These are phyloP conservation scores for Colletotrichum echinochloae DNA, from an alignment of 2,329 filamentous ascomycete genomes.

Conservation along the genomic window DNA sequence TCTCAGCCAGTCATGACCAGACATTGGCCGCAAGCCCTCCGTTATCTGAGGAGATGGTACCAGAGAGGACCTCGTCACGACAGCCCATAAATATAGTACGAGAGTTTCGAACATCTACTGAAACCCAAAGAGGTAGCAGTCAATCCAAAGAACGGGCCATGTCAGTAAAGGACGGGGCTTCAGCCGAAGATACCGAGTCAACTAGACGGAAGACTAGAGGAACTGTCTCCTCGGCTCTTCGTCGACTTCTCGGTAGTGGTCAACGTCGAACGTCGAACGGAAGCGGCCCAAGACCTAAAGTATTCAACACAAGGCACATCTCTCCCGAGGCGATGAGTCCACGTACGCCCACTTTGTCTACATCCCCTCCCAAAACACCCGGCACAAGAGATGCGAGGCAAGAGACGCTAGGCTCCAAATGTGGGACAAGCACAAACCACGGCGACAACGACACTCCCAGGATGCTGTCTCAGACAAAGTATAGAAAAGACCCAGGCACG, in stretches of 20 bases:
- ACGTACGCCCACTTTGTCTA: neutral
- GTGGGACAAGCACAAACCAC: neutral
- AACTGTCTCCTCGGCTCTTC: constrained; percentile 17
- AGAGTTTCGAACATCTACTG: neutral
- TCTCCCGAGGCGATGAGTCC: neutral
- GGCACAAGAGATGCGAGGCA: neutral
- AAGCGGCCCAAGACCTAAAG: neutral
- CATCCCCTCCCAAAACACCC: neutral
- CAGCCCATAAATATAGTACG: neutral
- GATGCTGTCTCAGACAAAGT: neutral
- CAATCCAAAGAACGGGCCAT: neutral
- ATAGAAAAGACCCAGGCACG: neutral
- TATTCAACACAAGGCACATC: neutral
- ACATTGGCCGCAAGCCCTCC: constrained; percentile 22
- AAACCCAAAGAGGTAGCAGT: neutral
- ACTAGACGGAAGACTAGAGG: constrained; percentile 2
- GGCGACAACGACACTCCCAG: neutral
- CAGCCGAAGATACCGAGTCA: neutral
- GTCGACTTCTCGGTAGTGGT: constrained; percentile 14
- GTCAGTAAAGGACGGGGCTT: neutral
- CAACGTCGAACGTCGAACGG: neutral
- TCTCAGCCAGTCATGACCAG: neutral
- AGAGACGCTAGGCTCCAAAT: no score
- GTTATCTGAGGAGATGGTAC: constrained; percentile 44
- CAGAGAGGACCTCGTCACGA: constrained; percentile 48